Percentiles rank a stretch among this genome's conserved stretches.
Conservation (phyloP, 345 rosid genomes). For the Aegle marmelos region DNA sequence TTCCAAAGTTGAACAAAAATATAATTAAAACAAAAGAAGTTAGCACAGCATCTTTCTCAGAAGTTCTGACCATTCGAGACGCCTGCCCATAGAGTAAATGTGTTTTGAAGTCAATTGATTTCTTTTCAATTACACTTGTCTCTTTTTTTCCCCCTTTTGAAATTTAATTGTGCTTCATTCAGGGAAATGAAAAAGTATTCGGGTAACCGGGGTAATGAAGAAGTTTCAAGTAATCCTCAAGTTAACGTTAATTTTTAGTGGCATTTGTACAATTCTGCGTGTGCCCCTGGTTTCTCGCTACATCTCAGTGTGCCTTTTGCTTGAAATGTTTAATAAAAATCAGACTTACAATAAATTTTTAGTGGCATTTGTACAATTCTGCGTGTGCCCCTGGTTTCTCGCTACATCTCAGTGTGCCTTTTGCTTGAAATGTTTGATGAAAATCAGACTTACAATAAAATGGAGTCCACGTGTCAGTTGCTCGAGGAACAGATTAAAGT, state of each 20-base stretch:
- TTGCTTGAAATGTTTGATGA: neutral
- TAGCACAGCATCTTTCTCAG: no score
- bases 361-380: neutral
- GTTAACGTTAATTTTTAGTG: neutral
- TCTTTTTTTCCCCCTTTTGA: no score
- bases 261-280: neutral
- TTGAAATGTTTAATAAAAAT: neutral
- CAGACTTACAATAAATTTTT: neutral
- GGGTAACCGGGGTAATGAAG: neutral
- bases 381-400: conserved; percentile 13
- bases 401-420: neutral
- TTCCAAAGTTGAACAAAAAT: neutral
- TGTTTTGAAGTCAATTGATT: neutral
- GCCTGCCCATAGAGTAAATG: neutral
- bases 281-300: conserved; percentile 6
- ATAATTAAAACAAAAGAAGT: neutral
- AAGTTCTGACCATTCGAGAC: neutral
- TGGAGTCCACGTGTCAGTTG: neutral
- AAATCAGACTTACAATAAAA: neutral
- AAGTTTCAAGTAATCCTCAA: neutral
- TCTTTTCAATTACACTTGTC: no score
- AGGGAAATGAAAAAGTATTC: neutral
- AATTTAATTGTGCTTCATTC: neutral
- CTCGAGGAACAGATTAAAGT: neutral
- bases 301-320: neutral